These are phyloP conservation scores for Ichthyophthirius multifiliis DNA, from an alignment of 169 alveolate species.

Conservation along the genomic window DNA sequence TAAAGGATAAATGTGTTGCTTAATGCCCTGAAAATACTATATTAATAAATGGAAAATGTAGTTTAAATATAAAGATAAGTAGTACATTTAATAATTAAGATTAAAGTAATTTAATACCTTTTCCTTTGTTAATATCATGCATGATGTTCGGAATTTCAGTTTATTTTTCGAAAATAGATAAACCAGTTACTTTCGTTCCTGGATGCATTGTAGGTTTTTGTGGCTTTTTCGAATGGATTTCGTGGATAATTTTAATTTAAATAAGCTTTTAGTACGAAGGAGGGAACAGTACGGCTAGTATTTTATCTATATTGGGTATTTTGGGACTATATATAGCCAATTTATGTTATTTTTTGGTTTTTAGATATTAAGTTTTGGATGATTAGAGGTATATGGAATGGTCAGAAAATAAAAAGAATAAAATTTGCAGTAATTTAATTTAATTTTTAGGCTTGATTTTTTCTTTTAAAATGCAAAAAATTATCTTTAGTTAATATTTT, in stretches of 20 bases:
- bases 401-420: not conserved
- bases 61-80: too few species aligned
- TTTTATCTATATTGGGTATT: not conserved
- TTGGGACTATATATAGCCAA: not conserved
- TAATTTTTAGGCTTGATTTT: not conserved
- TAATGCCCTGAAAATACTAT: too few species aligned
- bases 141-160: not conserved
- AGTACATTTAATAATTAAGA: slow-evolving; percentile 85
- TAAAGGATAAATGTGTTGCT: too few species aligned
- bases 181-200: not conserved
- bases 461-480: not conserved
- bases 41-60: too few species aligned
- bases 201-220: not conserved
- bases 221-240: not conserved
- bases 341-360: not conserved
- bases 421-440: not conserved
- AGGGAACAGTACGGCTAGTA: not conserved
- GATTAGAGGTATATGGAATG: not conserved
- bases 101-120: not conserved
- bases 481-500: not conserved
- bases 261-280: not conserved
- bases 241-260: not conserved
- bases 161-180: not conserved
- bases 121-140: not conserved
- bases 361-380: not conserved